A percentile compares a stretch with the other conserved stretches of the same genome.
Conservation (phyloP, 2,329 filamentous ascomycete species). For the Cordyceps cicadae region DNA sequence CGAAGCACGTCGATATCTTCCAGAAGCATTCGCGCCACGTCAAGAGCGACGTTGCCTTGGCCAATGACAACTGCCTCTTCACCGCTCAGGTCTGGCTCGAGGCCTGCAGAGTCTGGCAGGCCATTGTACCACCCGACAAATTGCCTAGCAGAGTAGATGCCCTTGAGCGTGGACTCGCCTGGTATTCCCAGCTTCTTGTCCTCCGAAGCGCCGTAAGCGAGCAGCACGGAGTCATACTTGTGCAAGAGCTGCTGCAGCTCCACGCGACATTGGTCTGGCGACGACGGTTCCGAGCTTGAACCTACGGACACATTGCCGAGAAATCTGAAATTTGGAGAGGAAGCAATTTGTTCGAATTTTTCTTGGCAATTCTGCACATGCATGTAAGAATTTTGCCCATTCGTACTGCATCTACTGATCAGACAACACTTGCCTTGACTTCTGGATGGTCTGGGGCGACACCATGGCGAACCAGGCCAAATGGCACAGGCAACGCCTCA, state of each 20-base stretch:
- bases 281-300: constrained; percentile 24
- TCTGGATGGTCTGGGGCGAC: constrained; percentile 98
- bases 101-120: constrained; percentile 66
- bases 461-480: constrained; percentile 83
- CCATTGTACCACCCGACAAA: constrained; percentile 99
- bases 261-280: constrained; percentile 41
- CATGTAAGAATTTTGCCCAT: neutral
- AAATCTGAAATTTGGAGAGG: constrained; percentile 76
- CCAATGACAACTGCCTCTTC: constrained; percentile 85
- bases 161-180: constrained; percentile 63
- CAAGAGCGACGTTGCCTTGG: constrained; percentile 92
- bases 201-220: constrained; percentile 84
- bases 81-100: constrained; percentile 67
- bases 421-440: constrained; percentile 63
- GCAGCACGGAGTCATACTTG: constrained; percentile 86
- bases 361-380: constrained; percentile 75
- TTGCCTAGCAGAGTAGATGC: constrained; percentile 78
- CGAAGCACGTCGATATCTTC: constrained; percentile 63
- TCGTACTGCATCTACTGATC: neutral
- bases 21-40: constrained; percentile 82
- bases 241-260: constrained; percentile 60
- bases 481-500: constrained; percentile 85
- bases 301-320: constrained; percentile 84
- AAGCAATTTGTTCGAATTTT: constrained; percentile 82
- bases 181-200: constrained; percentile 72